A percentile compares a stretch with the other conserved stretches of the same genome.
Evolutionary conservation across 2,329 filamentous ascomycete genomes (phyloP).

Genomic region (Blumeriella jaapii): DNA sequence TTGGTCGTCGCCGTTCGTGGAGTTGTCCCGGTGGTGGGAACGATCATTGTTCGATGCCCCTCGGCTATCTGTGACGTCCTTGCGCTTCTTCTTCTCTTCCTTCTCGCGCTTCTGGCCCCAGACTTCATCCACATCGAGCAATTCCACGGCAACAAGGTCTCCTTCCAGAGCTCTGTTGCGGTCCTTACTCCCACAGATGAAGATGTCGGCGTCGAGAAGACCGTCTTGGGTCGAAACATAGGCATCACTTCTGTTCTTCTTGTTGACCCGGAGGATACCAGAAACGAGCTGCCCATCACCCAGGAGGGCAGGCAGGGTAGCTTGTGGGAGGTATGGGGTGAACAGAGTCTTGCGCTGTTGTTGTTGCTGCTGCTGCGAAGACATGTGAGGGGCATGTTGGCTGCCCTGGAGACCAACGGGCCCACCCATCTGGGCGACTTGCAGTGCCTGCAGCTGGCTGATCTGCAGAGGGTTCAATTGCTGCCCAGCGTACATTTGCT

Average conservation of each 20-base stretch:
- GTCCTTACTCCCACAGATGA: slow-evolving; percentile 98
- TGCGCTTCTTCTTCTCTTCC: slow-evolving; percentile 99
- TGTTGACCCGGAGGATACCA: slow-evolving; percentile 95
- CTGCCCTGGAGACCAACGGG: slow-evolving; percentile 58
- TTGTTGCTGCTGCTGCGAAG: slow-evolving; percentile 65
- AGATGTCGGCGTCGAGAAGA: slow-evolving; percentile 89
- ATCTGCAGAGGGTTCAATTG: slow-evolving; percentile 81
- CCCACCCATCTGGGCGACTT: slow-evolving; percentile 73
- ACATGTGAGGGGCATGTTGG: slow-evolving; percentile 58
- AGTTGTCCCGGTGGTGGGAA: slow-evolving; percentile 40
- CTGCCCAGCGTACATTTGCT: slow-evolving; percentile 74
- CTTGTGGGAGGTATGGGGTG: slow-evolving; percentile 93
- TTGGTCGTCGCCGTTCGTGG: slow-evolving; percentile 50
- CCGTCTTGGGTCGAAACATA: slow-evolving; percentile 90
- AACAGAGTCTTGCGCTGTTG: slow-evolving; percentile 97
- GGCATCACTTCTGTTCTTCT: slow-evolving; percentile 97
- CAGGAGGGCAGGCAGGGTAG: slow-evolving; percentile 80
- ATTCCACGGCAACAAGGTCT: slow-evolving; percentile 88
- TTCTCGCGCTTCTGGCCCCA: slow-evolving; percentile 99
- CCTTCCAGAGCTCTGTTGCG: slow-evolving; percentile 94
- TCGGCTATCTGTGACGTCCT: slow-evolving; percentile 91
- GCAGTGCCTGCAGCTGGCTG: slow-evolving; percentile 81
- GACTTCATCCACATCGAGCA: slow-evolving; percentile 95
- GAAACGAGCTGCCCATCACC: slow-evolving; percentile 89
- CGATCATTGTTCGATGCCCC: slow-evolving; percentile 62